phyloP scores from a whole-genome alignment of 2,329 filamentous ascomycete genomes.

The Apiospora marii region DNA sequence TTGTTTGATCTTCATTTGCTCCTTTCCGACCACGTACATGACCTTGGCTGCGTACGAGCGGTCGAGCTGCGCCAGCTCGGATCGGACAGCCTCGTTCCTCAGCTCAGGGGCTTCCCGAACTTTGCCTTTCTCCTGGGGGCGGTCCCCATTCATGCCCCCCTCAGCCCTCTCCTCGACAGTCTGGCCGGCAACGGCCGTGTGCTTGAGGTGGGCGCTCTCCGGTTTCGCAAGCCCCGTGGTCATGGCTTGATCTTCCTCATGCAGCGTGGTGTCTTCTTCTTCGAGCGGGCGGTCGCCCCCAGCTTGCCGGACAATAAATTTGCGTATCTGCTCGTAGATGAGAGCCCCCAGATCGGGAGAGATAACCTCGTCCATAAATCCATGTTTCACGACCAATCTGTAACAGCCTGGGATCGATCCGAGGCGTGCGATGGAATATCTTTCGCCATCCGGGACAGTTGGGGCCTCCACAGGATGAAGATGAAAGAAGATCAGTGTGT shows the following conservation, averaged over 20 bases:
- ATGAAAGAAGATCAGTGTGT: constrained; percentile 79
- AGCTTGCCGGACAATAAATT: constrained; percentile 52
- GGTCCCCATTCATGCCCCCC: constrained; percentile 25
- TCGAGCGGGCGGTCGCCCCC: constrained; percentile 27
- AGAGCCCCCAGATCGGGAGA: constrained; percentile 68
- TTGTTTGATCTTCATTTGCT: constrained; percentile 60
- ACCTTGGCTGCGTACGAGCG: constrained; percentile 56
- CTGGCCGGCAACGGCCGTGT: constrained; percentile 11
- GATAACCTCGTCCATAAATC: constrained; percentile 76
- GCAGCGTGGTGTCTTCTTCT: constrained; percentile 24
- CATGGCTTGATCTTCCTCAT: constrained; percentile 24
- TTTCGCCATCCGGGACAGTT: constrained; percentile 56
- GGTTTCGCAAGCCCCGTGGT: constrained; percentile 29
- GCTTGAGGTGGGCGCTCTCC: constrained; percentile 25
- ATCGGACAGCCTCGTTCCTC: constrained; percentile 37
- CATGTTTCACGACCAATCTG: constrained; percentile 73
- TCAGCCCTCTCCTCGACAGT: constrained; percentile 24
- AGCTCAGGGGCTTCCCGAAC: constrained; percentile 32
- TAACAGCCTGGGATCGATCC: constrained; percentile 68
- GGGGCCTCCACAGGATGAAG: constrained; percentile 70
- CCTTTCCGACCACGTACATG: constrained; percentile 68
- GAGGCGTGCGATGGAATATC: constrained; percentile 55
- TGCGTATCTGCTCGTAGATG: constrained; percentile 65
- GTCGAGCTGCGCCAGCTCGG: constrained; percentile 54
- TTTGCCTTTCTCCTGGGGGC: constrained; percentile 25